These are phyloP conservation scores for Purshia tridentata DNA, from an alignment of 306 rosid species.

Conservation along the genomic window DNA sequence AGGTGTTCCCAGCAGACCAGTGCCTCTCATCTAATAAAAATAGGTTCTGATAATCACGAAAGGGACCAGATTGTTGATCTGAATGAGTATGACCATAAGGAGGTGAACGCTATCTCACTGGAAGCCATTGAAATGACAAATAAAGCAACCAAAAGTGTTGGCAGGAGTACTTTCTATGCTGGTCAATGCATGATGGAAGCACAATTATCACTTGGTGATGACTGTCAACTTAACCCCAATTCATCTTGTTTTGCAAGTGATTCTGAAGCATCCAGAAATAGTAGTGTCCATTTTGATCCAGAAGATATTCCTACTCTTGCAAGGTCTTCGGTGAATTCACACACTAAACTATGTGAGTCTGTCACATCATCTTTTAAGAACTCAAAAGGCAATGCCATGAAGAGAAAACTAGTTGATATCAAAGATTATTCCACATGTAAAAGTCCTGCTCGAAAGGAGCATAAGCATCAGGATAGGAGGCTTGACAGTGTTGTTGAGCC, in stretches of 20 bases:
- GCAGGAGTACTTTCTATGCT: constrained; percentile 28
- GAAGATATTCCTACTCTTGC: constrained; percentile 38
- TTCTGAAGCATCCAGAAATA: constrained; percentile 44
- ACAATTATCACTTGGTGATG: constrained; percentile 58
- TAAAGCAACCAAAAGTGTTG: constrained; percentile 28
- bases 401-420: constrained; percentile 31
- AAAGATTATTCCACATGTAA: constrained; percentile 40
- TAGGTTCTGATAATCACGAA: constrained; percentile 35
- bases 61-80: constrained; percentile 25
- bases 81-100: constrained; percentile 22
- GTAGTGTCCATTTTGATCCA: constrained; percentile 36
- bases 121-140: constrained; percentile 30
- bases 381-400: constrained; percentile 25
- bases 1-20: constrained; percentile 30
- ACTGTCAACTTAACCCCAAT: constrained; percentile 46
- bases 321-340: constrained; percentile 35
- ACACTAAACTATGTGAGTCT: constrained; percentile 27
- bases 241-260: constrained; percentile 60
- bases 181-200: constrained; percentile 49
- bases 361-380: constrained; percentile 34
- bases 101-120: constrained; percentile 27
- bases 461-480: constrained; percentile 32
- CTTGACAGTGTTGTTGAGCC: constrained; percentile 22
- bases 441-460: constrained; percentile 32
- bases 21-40: constrained; percentile 10